Evolutionary conservation across 202 grass and related monocot species (phyloP), one percentile per base, ranked within the genome.

Genomic region (Digitaria exilis): DNA sequence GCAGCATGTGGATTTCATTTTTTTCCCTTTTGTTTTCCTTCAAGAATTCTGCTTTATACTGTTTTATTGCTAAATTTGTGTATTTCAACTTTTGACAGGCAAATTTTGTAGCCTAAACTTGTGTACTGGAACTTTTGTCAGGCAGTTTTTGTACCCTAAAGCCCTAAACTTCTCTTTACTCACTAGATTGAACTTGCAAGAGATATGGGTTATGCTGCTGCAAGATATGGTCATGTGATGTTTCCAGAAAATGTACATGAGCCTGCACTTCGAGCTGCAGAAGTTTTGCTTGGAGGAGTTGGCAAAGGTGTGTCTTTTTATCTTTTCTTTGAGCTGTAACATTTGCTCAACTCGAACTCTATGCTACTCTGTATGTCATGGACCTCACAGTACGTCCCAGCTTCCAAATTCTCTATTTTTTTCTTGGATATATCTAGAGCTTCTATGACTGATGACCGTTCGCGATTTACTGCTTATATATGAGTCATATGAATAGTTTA

Each of bases 221-320:
- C 82, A 85, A 91, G 92, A 54, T 98, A 95, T 72, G 95, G 95
- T 32, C 95, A 98, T 78, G 90, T 98, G 45, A 98, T 98, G 92
- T 98, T 98, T 95, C 95, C 95, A 49, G 95, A 98, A 64, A 98
- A 98, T 95, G 89, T 94, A 41, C 87, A 98, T 79, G 95, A 98
- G 66, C 95, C 95, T 74, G 88, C 95, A 80, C 87, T 98, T 76
- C 83, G 25, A 77, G 90, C 90, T 75, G 96, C 96, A 19, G 96
- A 98, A 71, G 77, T 95, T 91, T 87, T 98, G 72, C 87, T 98
- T 75, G 88, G 70, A 13, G 96, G 96, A 41, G 90, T 98, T 81
- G 96, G 96, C 75, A 95, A 93, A 95, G 96, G 95, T 97, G 39
- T 35, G 78, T 35, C 3, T 19, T 65, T 82, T 78, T 60, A 65